These are phyloP conservation scores for Globisporangium sylvaticum DNA, from an alignment of 352 stramenopile species.

Conservation along the genomic window DNA sequence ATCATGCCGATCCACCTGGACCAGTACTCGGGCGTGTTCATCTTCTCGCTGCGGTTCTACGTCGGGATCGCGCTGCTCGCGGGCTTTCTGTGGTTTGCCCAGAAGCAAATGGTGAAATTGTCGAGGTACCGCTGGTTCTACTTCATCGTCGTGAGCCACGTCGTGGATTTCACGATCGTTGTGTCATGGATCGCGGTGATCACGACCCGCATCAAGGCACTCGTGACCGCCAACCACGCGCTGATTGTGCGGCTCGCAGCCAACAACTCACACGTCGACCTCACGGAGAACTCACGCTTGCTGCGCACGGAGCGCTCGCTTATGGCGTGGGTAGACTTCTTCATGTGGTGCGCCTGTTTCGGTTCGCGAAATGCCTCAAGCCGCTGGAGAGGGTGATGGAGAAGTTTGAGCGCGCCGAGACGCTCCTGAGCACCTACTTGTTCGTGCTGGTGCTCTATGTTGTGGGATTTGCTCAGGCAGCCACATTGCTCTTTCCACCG, in stretches of 20 bases:
- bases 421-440: slow-evolving; percentile 33
- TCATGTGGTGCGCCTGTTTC: slow-evolving; percentile 65
- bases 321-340: slow-evolving; percentile 31
- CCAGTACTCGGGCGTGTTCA: slow-evolving; percentile 42
- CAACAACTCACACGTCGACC: slow-evolving; percentile 31
- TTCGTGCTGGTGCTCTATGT: slow-evolving; percentile 42
- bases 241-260: slow-evolving; percentile 34
- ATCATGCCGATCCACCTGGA: slow-evolving; percentile 44
- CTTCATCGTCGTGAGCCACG: slow-evolving; percentile 48
- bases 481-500: slow-evolving; percentile 38
- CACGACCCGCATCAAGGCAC: slow-evolving; percentile 26
- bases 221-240: slow-evolving; percentile 30
- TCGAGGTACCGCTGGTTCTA: slow-evolving; percentile 58
- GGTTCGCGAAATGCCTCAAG: slow-evolving; percentile 40
- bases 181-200: slow-evolving; percentile 37
- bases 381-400: slow-evolving; percentile 37
- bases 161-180: slow-evolving; percentile 50
- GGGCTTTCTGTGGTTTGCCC: slow-evolving; percentile 39
- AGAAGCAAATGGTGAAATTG: slow-evolving; percentile 48
- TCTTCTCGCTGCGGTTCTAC: slow-evolving; percentile 44
- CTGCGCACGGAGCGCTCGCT: slow-evolving; percentile 31
- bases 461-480: slow-evolving; percentile 40
- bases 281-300: slow-evolving; percentile 26
- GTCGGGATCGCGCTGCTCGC: slow-evolving; percentile 41
- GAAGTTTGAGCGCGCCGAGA: slow-evolving; percentile 40